phyloP scores from a whole-genome alignment of 306 rosid genomes.

The Canavalia gladiata region DNA sequence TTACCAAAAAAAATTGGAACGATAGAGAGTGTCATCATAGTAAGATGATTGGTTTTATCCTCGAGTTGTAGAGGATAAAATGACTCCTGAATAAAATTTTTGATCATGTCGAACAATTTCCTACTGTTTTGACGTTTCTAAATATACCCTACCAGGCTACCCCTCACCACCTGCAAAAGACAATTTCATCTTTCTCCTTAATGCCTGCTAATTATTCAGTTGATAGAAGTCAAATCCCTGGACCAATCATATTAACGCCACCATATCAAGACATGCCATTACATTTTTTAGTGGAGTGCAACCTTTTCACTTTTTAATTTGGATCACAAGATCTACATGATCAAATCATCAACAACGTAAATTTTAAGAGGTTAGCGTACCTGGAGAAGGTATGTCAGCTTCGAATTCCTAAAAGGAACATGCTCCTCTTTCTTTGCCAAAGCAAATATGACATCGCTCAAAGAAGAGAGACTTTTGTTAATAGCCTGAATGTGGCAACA shows the following conservation, averaged over 20 bases:
- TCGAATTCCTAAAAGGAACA: slow-evolving; percentile 92
- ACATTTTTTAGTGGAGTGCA: neutral
- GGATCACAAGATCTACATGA: neutral
- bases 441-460: slow-evolving; percentile 92
- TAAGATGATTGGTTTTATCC: neutral
- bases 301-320: slow-evolving; percentile 6
- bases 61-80: neutral
- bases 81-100: neutral
- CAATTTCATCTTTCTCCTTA: too few relatives aligned
- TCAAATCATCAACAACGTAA: slow-evolving; percentile 9
- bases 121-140: neutral
- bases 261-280: neutral
- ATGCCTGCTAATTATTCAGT: neutral
- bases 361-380: slow-evolving; percentile 51
- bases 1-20: neutral
- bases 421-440: slow-evolving; percentile 96
- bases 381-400: slow-evolving; percentile 94
- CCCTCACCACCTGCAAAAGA: too few relatives aligned
- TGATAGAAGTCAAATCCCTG: neutral
- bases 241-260: neutral
- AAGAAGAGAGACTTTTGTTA: slow-evolving; percentile 84
- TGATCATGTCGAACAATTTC: too few relatives aligned
- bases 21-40: neutral
- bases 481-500: slow-evolving; percentile 72
- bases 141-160: too few relatives aligned